phyloP scores from a whole-genome alignment of 768 basidiomycete species.

The Boletus rufocinnamomeus region DNA sequence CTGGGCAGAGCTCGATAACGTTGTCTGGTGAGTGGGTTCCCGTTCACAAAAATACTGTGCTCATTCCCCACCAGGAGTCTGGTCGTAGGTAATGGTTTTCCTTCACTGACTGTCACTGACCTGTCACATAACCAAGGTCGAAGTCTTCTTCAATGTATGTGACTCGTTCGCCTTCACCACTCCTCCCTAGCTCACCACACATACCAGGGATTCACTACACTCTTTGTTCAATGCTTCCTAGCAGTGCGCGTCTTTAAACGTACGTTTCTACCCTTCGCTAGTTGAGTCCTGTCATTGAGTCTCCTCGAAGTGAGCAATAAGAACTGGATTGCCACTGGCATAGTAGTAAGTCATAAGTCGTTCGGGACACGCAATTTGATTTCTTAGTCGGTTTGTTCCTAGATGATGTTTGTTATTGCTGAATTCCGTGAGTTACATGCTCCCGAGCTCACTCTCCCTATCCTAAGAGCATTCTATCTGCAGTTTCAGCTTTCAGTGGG shows the following conservation, averaged over 20 bases:
- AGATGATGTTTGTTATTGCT: constrained; percentile 36
- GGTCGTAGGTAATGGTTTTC: constrained; percentile 15
- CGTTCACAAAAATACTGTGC: background rate
- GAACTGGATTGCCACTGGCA: constrained; percentile 37
- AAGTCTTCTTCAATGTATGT: constrained; percentile 50
- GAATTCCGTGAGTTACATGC: constrained; percentile 37
- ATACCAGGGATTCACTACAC: constrained; percentile 42
- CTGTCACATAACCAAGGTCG: constrained; percentile 35
- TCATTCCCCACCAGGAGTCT: constrained; percentile 23
- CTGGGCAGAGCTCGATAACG: constrained; percentile 24
- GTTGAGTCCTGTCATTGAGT: background rate
- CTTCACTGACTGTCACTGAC: constrained; percentile 7
- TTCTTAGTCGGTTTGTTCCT: background rate
- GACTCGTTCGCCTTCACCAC: background rate
- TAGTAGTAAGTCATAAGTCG: constrained; percentile 26
- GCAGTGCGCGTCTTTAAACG: constrained; percentile 49
- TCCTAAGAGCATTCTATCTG: background rate
- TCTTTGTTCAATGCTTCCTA: constrained; percentile 58
- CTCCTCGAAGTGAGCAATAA: constrained; percentile 49
- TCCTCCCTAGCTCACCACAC: constrained; percentile 1
- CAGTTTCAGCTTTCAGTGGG: constrained; percentile 39
- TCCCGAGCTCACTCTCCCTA: no score
- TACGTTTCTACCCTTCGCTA: constrained; percentile 28
- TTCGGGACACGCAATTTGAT: background rate
- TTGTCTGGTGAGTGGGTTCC: constrained; percentile 44